Conservation (phyloP, 306 rosid genomes). For the Pyrus bretschneideri region DNA sequence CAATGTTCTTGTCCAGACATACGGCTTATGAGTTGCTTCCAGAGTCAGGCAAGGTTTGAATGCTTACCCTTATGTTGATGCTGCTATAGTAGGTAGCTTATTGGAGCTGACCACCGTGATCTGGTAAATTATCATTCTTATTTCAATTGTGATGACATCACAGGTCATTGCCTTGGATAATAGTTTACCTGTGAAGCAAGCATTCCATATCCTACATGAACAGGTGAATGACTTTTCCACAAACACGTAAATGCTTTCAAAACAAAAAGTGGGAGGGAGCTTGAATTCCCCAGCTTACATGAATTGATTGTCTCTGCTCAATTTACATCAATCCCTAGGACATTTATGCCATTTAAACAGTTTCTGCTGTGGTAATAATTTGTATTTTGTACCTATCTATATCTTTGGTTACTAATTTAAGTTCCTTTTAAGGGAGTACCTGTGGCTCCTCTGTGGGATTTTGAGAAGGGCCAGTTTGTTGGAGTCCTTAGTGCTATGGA, state of each 20-base stretch:
- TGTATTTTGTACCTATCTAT: slow-evolving; percentile 5
- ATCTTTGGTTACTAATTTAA: slow-evolving; percentile 14
- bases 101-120: slow-evolving; percentile 6
- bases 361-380: slow-evolving; percentile 5
- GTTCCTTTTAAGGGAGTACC: slow-evolving; percentile 55
- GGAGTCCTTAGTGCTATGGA: slow-evolving; percentile 80
- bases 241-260: not conserved
- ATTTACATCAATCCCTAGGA: not conserved
- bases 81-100: not conserved
- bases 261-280: not conserved
- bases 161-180: slow-evolving; percentile 75
- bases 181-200: slow-evolving; percentile 74
- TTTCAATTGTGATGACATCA: slow-evolving; percentile 13
- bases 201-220: slow-evolving; percentile 72
- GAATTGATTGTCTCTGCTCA: not conserved
- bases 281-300: not conserved
- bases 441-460: slow-evolving; percentile 77
- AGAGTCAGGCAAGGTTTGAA: slow-evolving; percentile 90
- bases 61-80: slow-evolving; percentile 26
- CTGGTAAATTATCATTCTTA: slow-evolving; percentile 17
- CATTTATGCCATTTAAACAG: not conserved
- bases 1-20: slow-evolving; percentile 53
- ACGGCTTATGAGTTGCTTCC: slow-evolving; percentile 79
- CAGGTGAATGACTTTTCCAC: slow-evolving; percentile 46
- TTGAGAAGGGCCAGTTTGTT: slow-evolving; percentile 43